Evolutionary conservation across 1,139 yeast species (phyloP), one percentile per base, ranked within the genome.

Genomic region (Pichia sp.): DNA sequence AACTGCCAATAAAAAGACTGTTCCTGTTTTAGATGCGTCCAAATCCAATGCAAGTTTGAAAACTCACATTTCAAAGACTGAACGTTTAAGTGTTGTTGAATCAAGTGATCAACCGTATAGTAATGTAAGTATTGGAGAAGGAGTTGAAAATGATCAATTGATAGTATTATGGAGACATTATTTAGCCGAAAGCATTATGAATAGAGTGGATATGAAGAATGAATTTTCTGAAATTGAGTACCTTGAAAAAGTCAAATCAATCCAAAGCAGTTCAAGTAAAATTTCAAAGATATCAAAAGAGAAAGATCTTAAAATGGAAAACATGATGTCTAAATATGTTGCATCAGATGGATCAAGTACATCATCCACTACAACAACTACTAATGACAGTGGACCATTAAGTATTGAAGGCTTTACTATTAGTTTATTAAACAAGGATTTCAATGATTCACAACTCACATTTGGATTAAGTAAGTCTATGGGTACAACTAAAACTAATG

Each of bases 131-230:
- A 26, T n/a, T 30, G 35, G 25, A 32, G 35, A 38, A 16, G 30
- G 22, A 16, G 27, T 16, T 34, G 40, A 45, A 11, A 32, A 45
- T 7, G 51, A 50, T n/a, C 39, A 45, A 25, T 26, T 61, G 12
- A 35, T 56, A 11, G 44, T 45, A 9, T 44, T 62, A 18, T 65
- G 67, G 68, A 48, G 54, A 8, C 64, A 62, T 39, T 61, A 59
- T 45, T 43, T 65, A 40, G 58, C 57, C 43, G 43, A 51, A 12
- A 55, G 54, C 15, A 52, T 65, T 16, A 48, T 53, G 30, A 59
- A 56, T 39, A 53, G 67, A 32, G 56, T 64, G 26, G 59, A 56
- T 37, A 55, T 64, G 54, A 61, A 60, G 25, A 32, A 63, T 15
- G 67, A 60, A 38, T 49, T 62, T 36, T 51, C 50, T 12, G 45